A percentile compares a stretch with the other conserved stretches of the same genome.
Evolutionary conservation across 306 rosid species (phyloP).

Genomic region (Acacia melanoxylon): DNA sequence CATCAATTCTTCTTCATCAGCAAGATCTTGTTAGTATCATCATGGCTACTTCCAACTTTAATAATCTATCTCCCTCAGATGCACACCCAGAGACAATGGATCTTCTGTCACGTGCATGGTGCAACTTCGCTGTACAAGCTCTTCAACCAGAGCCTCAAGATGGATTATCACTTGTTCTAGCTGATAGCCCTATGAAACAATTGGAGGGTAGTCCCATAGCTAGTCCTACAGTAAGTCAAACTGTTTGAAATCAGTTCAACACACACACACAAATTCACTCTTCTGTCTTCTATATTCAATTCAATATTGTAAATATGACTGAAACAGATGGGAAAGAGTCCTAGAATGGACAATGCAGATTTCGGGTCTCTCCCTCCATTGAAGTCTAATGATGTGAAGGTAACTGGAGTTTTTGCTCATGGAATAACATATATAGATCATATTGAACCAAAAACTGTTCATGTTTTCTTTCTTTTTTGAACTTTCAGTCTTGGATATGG

Average conservation of each 20-base stretch:
- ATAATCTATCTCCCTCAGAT: constrained; percentile 66
- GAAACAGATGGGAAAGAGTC: constrained; percentile 46
- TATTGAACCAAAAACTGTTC: not conserved
- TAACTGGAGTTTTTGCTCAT: constrained; percentile 10
- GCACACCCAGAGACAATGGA: constrained; percentile 92
- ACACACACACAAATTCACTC: not conserved
- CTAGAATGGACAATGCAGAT: constrained; percentile 62
- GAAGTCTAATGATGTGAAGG: constrained; percentile 92
- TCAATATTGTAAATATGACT: constrained; percentile 1
- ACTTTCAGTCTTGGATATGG: constrained; percentile 84
- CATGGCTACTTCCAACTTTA: constrained; percentile 50
- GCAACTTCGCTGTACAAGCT: constrained; percentile 86
- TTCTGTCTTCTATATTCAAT: not conserved
- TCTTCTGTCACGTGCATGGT: constrained; percentile 86
- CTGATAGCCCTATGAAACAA: constrained; percentile 51
- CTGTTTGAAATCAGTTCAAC: not conserved
- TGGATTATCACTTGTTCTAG: constrained; percentile 46
- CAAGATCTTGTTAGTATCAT: not conserved
- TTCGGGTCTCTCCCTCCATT: constrained; percentile 61
- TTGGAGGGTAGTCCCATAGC: constrained; percentile 42
- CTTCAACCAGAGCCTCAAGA: constrained; percentile 59
- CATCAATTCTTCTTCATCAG: constrained; percentile 9
- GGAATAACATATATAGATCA: not conserved
- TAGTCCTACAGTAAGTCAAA: constrained; percentile 49
- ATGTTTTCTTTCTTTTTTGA: not conserved